Base-by-base conservation (phyloP, 2,329 filamentous ascomycete genomes). In the Aspergillus sclerotialis region DNA sequence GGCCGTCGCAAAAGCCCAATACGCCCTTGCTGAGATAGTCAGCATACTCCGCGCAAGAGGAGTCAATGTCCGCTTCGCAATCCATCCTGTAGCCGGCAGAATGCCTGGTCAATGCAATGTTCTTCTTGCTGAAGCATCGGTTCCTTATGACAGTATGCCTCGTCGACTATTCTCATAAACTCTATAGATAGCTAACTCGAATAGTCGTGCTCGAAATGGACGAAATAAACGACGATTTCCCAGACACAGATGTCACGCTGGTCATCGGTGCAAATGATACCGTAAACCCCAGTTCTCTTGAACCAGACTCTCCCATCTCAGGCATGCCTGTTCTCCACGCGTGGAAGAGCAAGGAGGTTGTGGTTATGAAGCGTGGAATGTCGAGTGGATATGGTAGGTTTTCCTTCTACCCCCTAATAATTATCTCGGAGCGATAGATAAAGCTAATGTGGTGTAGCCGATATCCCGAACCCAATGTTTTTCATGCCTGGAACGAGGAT, bases 51-150 rank as follows among this genome's bases (percentile, higher is more conserved):
- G 85, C n/a, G 65, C 75, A 26, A 83, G 82, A 56, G 83, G 83
- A 3, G 72, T 92, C 49, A 86, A 81, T 14, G 87, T 94, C 6
- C 82, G 87, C 17, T 94, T 94, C 53, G 87, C 86, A 5, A 92
- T 94, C 46, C 87, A 94, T 54, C 87, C 87, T 0, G 87, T 94
- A 17, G 88, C 88, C 0, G 88, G 88, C 8, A 78, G 88, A 19
- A 94, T 94, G 88, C 88, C 88, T 0, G 88, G 88, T 0, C 88
- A 94, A 63, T 94, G 87, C 65, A 94, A 94, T 52, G 87, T 94
- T 4, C 70, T 94, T 2, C 76, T 94, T 10, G 88, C 88, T 0
- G 88, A 94, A 60, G 88, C 88, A 1, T 82, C 76, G 21, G 88
- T 94, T 18, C 86, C 86, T 3, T 94, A 94, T 52, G 88, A 94